Evolutionary conservation across 208 protist species (phyloP).

Genomic region (Leishmania amazonensis): DNA sequence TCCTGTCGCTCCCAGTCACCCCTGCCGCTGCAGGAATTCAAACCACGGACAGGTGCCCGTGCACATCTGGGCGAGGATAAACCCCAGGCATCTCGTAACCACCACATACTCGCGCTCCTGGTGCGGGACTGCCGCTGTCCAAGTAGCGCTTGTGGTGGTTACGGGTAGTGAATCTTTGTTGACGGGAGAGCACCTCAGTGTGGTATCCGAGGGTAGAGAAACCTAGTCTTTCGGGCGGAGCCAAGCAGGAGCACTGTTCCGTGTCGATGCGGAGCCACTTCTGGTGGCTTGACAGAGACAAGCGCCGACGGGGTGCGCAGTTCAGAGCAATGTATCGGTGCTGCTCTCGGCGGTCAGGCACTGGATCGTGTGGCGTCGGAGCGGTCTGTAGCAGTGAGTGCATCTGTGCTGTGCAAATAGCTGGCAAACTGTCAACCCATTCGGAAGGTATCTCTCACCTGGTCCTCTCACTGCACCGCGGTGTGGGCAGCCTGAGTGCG

Average conservation of each 20-base stretch:
- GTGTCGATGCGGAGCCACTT: background rate
- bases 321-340: background rate
- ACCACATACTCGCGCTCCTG: background rate
- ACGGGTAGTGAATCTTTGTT: too few species aligned
- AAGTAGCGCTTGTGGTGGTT: background rate
- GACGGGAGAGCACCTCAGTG: too few species aligned
- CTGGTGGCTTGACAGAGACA: background rate
- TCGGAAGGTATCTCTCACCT: too few species aligned
- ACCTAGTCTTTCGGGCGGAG: too few species aligned
- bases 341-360: background rate
- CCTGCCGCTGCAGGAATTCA: background rate
- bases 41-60: background rate
- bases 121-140: background rate
- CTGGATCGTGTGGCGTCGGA: background rate
- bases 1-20: background rate
- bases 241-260: background rate
- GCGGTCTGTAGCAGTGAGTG: too few species aligned
- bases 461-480: too few species aligned
- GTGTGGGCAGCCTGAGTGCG: too few species aligned
- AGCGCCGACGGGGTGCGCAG: background rate
- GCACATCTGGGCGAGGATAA: background rate
- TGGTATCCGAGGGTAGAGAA: too few species aligned
- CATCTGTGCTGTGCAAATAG: too few species aligned
- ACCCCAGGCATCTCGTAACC: background rate
- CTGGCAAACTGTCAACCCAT: too few species aligned